Conservation (phyloP, 192 early-diverging fungal species). For the Jimgerdemannia lactiflua region DNA sequence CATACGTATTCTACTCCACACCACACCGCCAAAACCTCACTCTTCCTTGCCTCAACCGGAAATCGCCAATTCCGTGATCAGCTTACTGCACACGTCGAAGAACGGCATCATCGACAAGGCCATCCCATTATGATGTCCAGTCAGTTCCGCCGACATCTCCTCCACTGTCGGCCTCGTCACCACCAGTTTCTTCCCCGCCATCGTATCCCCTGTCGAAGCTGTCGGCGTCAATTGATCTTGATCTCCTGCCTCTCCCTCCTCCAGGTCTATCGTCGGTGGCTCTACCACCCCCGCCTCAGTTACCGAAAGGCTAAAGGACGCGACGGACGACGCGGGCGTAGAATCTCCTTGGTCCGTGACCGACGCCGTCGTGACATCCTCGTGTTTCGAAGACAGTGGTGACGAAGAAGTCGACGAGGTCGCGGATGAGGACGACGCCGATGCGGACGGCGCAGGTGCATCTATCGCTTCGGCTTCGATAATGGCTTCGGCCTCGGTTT, state of each 20-base stretch:
- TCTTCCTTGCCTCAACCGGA: constrained; percentile 31
- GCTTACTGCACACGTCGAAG: constrained; percentile 90
- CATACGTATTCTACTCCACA: too few species aligned
- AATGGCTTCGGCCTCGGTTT: constrained; percentile 9
- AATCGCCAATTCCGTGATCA: constrained; percentile 95
- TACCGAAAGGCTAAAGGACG: neutral
- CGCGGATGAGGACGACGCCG: neutral
- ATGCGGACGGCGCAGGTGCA: constrained; percentile 9
- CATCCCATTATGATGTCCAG: constrained; percentile 2
- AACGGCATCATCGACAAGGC: constrained; percentile 65
- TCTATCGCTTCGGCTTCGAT: constrained; percentile 8
- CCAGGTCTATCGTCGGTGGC: neutral
- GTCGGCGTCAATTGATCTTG: neutral
- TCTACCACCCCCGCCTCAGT: neutral
- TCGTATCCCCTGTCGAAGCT: neutral
- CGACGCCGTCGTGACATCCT: too few species aligned
- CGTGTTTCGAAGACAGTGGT: too few species aligned
- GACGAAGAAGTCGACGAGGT: too few species aligned
- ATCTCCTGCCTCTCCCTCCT: neutral
- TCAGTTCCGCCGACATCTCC: neutral
- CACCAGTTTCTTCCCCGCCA: neutral
- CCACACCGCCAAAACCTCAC: too few species aligned
- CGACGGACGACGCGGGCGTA: neutral
- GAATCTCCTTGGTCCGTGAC: too few species aligned
- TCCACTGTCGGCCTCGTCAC: neutral